phyloP scores from a whole-genome alignment of 2,329 filamentous ascomycete genomes.

The Cladosporium oxysporum region DNA sequence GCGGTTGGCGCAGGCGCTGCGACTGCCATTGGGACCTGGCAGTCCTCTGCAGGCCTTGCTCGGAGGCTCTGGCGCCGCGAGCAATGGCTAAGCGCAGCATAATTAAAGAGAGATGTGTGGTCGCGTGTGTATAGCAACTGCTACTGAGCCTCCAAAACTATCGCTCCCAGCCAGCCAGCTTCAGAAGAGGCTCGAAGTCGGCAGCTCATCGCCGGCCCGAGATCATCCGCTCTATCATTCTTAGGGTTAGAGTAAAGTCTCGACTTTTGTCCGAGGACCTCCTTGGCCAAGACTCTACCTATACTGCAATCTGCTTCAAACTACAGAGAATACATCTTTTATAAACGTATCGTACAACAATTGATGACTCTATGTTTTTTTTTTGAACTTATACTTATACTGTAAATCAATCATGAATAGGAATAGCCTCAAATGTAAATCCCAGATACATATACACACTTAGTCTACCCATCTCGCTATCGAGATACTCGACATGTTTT shows the following conservation, averaged over 20 bases:
- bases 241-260: no score
- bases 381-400: no score
- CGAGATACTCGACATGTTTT: background rate
- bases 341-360: no score
- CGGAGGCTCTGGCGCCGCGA: conserved; percentile 25
- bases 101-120: background rate
- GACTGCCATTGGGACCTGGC: conserved; percentile 28
- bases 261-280: no score
- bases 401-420: no score
- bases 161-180: background rate
- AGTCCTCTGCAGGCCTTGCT: conserved; percentile 23
- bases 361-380: no score
- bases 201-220: conserved; percentile 2
- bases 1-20: conserved; percentile 23
- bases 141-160: background rate
- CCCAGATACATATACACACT: no score
- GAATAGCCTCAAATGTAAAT: no score
- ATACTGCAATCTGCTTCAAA: no score
- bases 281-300: background rate
- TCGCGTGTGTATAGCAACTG: conserved; percentile 7
- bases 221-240: conserved; percentile 5
- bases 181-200: conserved; percentile 6
- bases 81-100: conserved; percentile 29
- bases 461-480: background rate
- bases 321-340: no score